Base-by-base conservation (phyloP, 208 protist genomes). In the Trypanosoma scelopori region DNA sequence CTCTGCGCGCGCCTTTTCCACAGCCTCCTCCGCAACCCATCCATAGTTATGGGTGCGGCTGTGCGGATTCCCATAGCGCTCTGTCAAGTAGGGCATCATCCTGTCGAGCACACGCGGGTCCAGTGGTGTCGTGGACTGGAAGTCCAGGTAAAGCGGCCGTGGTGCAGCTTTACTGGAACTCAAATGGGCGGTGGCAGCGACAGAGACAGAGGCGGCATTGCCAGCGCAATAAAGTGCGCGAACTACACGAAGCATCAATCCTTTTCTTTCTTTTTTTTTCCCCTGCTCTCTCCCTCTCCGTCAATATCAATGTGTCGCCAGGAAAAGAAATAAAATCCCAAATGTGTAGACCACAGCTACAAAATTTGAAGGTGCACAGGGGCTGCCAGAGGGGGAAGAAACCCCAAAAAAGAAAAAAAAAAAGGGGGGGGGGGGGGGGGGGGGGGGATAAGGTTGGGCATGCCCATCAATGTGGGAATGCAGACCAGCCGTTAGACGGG, bases 51-150 rank as follows among this genome's bases (percentile, higher is more conserved):
- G 99, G 16, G 98, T 99, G 55, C 92, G 74, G 55, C 97, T 99
- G 84, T 99, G 98, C 27, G 98, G 91, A 84, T 99, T 99, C 62
- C 99, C 99, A 82, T 98, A 99, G 20, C 85, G 57, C 56, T 98
- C 89, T 32, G 92, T 98, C 64, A 99, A 78, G 71, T 95, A 98
- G 15, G 99, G 98, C 64, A 99, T 32, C 99, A 99, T 99, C 35
- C 78, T 78, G 79, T 99, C 98, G 6, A 99, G 82, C 63, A 99
- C 98, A 53, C 98, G 92, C 18, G 97, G 97, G 71, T 99, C 98
- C 28, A 98, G 55, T n/a, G 93, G 88, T 5, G 97, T 90, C 3
- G 98, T 99, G 5, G 98, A 96, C 74, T 98, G 94, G 42, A 84
- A 84, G 75, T 99, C 98, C 53, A 99, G 76, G 79, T 99, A 99